These are phyloP conservation scores for Fallopia convolvulus DNA, from an alignment of 148 eudicot species.

Conservation along the genomic window DNA sequence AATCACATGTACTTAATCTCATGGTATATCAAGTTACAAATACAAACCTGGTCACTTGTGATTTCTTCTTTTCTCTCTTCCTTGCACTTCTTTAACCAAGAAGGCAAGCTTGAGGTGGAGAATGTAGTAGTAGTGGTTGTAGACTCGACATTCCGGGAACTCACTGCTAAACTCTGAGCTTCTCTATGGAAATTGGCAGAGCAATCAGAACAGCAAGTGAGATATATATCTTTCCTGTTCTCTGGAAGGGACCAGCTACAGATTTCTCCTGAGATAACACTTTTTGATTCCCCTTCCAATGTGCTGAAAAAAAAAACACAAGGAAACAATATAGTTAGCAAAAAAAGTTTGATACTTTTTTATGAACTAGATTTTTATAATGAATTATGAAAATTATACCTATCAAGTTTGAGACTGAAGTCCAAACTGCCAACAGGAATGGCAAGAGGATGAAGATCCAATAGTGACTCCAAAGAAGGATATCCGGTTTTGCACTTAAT, in stretches of 20 bases:
- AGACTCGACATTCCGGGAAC: not conserved
- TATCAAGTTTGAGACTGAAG: constrained; percentile 56
- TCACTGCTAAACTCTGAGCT: constrained; percentile 8
- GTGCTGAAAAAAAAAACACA: constrained; percentile 12
- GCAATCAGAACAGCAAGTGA: constrained; percentile 60
- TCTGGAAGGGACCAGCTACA: constrained; percentile 26
- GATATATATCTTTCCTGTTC: constrained; percentile 28
- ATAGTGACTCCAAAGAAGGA: constrained; percentile 67
- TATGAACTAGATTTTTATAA: not conserved
- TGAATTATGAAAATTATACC: constrained; percentile 18
- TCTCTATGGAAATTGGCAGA: constrained; percentile 15
- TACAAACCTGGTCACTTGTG: not conserved
- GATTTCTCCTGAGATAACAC: constrained; percentile 26
- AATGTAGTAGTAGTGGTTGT: not conserved
- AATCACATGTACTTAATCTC: too few species aligned
- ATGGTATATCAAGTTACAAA: not conserved
- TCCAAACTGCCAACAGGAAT: constrained; percentile 53
- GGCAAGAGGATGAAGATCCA: constrained; percentile 66
- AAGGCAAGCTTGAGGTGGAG: constrained; percentile 43
- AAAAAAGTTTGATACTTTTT: not conserved
- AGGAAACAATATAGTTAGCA: not conserved
- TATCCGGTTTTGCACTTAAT: constrained; percentile 57
- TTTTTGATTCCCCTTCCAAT: constrained; percentile 21
- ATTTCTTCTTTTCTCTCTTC: constrained; percentile 29
- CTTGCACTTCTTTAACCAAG: constrained; percentile 65